A percentile compares a stretch with the other conserved stretches of the same genome.
These are phyloP conservation scores for Mortierella antarctica DNA, from an alignment of 192 early-diverging fungal genomes.

Conservation along the genomic window DNA sequence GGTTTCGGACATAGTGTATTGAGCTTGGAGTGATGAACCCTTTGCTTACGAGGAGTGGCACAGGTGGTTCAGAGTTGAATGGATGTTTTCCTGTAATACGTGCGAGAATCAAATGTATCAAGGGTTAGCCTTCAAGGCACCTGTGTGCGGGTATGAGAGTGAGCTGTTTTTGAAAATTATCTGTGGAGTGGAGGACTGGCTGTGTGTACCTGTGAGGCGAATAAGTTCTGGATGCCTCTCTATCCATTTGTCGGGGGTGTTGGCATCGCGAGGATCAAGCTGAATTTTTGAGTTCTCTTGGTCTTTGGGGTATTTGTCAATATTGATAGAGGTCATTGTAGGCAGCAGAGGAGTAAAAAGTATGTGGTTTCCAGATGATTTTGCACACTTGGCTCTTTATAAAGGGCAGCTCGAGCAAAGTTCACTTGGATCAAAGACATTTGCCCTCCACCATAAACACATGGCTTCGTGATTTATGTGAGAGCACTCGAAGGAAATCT, in stretches of 20 bases:
- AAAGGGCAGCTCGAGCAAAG: too few species aligned
- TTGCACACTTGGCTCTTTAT: too few species aligned
- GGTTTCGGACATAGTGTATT: constrained; percentile 78
- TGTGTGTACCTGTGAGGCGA: constrained; percentile 53
- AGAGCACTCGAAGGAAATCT: not conserved
- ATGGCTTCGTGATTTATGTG: constrained; percentile 1
- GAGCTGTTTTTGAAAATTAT: not conserved
- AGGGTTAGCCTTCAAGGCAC: not conserved
- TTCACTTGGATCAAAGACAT: too few species aligned
- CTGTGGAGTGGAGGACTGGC: not conserved
- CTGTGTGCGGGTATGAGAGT: not conserved
- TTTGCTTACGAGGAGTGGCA: constrained; percentile 53
- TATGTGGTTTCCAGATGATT: too few species aligned
- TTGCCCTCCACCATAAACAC: too few species aligned
- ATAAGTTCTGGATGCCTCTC: constrained; percentile 59
- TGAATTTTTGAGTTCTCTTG: constrained; percentile 19
- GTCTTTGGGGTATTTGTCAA: not conserved
- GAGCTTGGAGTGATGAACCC: constrained; percentile 67
- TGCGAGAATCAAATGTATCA: not conserved
- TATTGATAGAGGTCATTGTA: too few species aligned
- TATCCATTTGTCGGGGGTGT: constrained; percentile 63
- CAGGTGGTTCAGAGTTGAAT: constrained; percentile 67
- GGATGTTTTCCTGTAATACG: constrained; percentile 60
- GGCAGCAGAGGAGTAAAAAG: too few species aligned
- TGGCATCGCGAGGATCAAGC: constrained; percentile 45